Base-by-base conservation (phyloP, 108 stramenopile species). In the Fistulifera pelliculosa region DNA sequence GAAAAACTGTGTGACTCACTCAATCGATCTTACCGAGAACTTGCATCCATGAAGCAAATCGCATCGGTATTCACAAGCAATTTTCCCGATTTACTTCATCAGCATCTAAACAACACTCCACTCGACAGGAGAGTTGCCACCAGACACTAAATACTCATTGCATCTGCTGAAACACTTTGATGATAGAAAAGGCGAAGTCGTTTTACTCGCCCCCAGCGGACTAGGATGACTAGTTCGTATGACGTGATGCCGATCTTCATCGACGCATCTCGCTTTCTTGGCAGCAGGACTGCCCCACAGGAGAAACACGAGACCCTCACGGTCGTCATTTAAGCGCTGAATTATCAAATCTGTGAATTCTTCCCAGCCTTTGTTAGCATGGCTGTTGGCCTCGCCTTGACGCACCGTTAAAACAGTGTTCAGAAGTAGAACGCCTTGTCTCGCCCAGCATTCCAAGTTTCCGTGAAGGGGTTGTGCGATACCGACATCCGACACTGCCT, bases 201-300 rank as follows among this genome's bases (percentile, higher is more conserved):
- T 94, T 62, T 95, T 95, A 23, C 74, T 90, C 0, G 96, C 96
- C 3, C 85, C 83, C 49, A 98, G 60, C 0, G 95, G 95, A 49
- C 83, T 85, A 6, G 96, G 96, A 62, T 96, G 96, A 41, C 80
- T 77, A 25, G 83, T 80, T 21, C 21, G 4, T 45, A 45, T 45
- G 44, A 45, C 44, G 11, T 45, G 19, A 45, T 51, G 58, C 27
- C 60, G 19, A 27, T 68, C 35, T 58, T 66, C 7, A 58, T 52
- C 12, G 89, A 31, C 47, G 88, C 73, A 12, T 70, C 66, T 56
- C 71, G 49, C 67, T 68, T 94, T 90, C 41, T 56, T 58, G 39
- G 82, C 72, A 18, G 97, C 96, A 2, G 95, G 96, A 67, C 93
- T 96, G 1, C 99, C 99, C 99, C 99, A 99, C 27, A 98, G 69